Conservation (phyloP, 345 rosid genomes). For the Corchorus olitorius region DNA sequence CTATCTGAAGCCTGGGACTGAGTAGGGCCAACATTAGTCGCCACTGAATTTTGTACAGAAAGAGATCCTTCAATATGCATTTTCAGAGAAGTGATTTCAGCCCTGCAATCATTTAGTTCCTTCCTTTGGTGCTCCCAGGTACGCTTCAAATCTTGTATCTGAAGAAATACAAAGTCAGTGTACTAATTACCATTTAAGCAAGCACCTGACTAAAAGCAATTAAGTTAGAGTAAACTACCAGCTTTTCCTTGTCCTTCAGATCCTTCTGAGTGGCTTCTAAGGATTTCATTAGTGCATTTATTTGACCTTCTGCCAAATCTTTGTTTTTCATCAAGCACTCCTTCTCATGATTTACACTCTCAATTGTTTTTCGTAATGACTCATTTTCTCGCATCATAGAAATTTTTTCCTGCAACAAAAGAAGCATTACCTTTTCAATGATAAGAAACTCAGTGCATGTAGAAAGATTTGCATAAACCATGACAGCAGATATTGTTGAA, state of each 20-base stretch:
- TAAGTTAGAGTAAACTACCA: slow-evolving; percentile 46
- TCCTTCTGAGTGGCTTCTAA: slow-evolving; percentile 79
- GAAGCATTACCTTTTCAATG: slow-evolving; percentile 5
- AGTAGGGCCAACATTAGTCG: slow-evolving; percentile 47
- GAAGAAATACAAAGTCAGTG: slow-evolving; percentile 35
- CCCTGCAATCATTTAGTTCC: slow-evolving; percentile 85
- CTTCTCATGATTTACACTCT: slow-evolving; percentile 59
- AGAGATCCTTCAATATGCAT: slow-evolving; percentile 86
- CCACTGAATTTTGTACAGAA: slow-evolving; percentile 46
- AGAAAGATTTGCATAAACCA: slow-evolving; percentile 4
- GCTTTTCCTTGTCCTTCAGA: slow-evolving; percentile 79
- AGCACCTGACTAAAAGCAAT: slow-evolving; percentile 21
- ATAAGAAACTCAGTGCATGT: slow-evolving; percentile 13
- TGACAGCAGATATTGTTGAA: slow-evolving; percentile 4
- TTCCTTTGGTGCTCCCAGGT: slow-evolving; percentile 69
- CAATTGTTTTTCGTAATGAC: slow-evolving; percentile 53
- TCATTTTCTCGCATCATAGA: slow-evolving; percentile 83
- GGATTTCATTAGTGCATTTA: slow-evolving; percentile 66
- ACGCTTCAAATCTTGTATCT: slow-evolving; percentile 79
- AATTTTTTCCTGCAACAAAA: slow-evolving; percentile 80
- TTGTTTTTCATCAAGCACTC: slow-evolving; percentile 59
- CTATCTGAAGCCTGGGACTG: slow-evolving; percentile 57
- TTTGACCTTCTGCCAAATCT: slow-evolving; percentile 67
- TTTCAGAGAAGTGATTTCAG: slow-evolving; percentile 90
- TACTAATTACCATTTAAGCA: slow-evolving; percentile 24